Conservation (phyloP, 2,329 filamentous ascomycete genomes). For the Epichloe festucae region DNA sequence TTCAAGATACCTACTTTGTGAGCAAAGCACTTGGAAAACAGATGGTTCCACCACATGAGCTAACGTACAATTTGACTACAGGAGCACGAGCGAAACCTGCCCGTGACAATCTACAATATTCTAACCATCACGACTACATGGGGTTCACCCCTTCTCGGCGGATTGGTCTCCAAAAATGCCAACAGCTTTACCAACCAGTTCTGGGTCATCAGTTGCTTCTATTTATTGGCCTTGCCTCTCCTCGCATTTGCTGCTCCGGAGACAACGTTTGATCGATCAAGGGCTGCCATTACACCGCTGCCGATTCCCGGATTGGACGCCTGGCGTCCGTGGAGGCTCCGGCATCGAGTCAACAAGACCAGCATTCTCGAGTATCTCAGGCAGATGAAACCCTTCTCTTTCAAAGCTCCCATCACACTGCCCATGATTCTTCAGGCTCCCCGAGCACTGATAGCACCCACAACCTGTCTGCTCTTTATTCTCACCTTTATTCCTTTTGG, state of each 20-base stretch:
- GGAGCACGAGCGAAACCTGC: constrained; percentile 39
- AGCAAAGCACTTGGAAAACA: constrained; percentile 11
- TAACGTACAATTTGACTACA: not conserved
- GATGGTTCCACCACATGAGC: not conserved
- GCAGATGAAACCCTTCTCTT: constrained; percentile 27
- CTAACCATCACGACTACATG: constrained; percentile 34
- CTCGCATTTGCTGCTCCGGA: constrained; percentile 37
- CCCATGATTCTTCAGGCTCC: constrained; percentile 29
- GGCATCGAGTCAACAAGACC: constrained; percentile 18
- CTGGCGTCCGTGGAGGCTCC: constrained; percentile 14
- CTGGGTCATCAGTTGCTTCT: constrained; percentile 36
- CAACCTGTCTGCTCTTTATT: constrained; percentile 31
- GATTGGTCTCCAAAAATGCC: constrained; percentile 29
- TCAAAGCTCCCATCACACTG: constrained; percentile 17
- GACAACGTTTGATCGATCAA: constrained; percentile 35
- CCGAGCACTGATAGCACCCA: constrained; percentile 36
- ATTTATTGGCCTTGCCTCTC: constrained; percentile 32
- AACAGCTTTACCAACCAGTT: constrained; percentile 35
- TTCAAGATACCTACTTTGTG: constrained; percentile 46
- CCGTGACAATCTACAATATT: constrained; percentile 32
- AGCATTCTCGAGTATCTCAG: constrained; percentile 23
- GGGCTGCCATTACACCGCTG: constrained; percentile 8
- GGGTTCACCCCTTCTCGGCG: constrained; percentile 41
- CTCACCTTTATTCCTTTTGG: constrained; percentile 32
- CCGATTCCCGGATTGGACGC: constrained; percentile 8